These are phyloP conservation scores for Alliaria petiolata DNA, from an alignment of 345 rosid genomes.

Conservation along the genomic window DNA sequence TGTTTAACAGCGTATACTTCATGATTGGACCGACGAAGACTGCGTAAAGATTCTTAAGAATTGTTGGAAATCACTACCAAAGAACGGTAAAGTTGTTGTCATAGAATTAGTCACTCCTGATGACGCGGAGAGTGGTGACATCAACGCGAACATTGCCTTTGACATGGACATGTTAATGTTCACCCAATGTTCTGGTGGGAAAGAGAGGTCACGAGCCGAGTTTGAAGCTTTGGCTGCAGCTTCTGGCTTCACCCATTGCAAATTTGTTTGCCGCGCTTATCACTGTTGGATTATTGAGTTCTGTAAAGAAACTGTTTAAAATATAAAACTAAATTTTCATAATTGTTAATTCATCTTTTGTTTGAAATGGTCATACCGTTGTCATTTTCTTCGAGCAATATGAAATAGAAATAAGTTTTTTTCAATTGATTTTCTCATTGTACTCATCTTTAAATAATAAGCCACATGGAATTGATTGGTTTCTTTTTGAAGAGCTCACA, in stretches of 20 bases:
- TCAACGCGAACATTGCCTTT: slow-evolving; percentile 34
- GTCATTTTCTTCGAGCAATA: not conserved
- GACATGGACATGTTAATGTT: slow-evolving; percentile 46
- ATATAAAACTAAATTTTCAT: not conserved
- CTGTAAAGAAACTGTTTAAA: not conserved
- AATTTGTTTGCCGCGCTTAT: slow-evolving; percentile 17
- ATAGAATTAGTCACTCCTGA: slow-evolving; percentile 36
- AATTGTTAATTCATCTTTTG: not conserved
- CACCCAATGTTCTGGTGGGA: slow-evolving; percentile 37
- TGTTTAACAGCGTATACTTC: slow-evolving; percentile 36
- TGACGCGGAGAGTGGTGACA: slow-evolving; percentile 21
- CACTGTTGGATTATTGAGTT: slow-evolving; percentile 33
- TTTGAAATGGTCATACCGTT: not conserved
- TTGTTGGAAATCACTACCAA: slow-evolving; percentile 40
- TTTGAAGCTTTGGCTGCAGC: slow-evolving; percentile 36
- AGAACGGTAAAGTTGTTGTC: slow-evolving; percentile 37
- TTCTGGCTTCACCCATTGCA: slow-evolving; percentile 38
- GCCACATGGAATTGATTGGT: not conserved
- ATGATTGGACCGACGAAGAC: slow-evolving; percentile 39
- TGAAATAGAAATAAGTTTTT: not conserved
- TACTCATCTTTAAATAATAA: not conserved
- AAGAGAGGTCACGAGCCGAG: slow-evolving; percentile 45
- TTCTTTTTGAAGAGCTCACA: not conserved
- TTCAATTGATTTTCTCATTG: no score
- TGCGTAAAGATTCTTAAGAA: slow-evolving; percentile 44